Percentiles rank a stretch among this genome's conserved stretches.
Evolutionary conservation across 106 monocot species (phyloP).

Genomic region (Hemerocallis citrina): DNA sequence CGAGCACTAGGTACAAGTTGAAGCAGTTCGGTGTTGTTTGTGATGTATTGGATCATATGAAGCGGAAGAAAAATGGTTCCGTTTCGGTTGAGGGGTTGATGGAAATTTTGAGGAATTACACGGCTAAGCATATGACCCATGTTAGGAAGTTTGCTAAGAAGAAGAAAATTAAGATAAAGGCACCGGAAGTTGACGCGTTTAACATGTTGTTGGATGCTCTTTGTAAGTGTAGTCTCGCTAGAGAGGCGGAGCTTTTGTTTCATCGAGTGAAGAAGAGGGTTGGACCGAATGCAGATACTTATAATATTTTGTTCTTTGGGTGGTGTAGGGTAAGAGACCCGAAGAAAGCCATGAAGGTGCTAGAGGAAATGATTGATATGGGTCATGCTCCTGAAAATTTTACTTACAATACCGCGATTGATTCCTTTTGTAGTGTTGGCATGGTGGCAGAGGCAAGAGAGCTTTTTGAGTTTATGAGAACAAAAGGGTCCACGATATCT

Average conservation of each 20-base stretch:
- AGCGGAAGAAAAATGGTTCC: constrained; percentile 34
- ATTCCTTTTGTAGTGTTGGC: constrained; percentile 66
- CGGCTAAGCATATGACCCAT: constrained; percentile 71
- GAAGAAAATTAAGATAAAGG: constrained; percentile 56
- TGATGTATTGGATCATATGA: constrained; percentile 80
- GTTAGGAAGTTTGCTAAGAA: constrained; percentile 71
- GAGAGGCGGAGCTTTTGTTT: constrained; percentile 59
- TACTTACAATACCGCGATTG: constrained; percentile 80
- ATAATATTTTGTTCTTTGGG: constrained; percentile 85
- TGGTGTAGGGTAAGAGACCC: constrained; percentile 91
- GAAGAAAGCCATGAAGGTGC: constrained; percentile 68
- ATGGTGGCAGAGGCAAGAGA: constrained; percentile 78
- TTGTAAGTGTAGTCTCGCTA: constrained; percentile 72
- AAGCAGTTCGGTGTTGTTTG: constrained; percentile 78
- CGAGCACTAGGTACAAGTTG: constrained; percentile 68
- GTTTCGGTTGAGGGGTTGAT: constrained; percentile 50
- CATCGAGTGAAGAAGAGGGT: constrained; percentile 66
- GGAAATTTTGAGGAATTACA: constrained; percentile 34
- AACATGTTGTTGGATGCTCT: constrained; percentile 80
- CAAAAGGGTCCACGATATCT: constrained; percentile 72
- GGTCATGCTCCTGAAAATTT: constrained; percentile 75
- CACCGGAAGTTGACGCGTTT: constrained; percentile 64
- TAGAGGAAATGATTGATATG: constrained; percentile 79
- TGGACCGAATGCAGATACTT: constrained; percentile 57
- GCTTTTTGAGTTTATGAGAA: constrained; percentile 92